A percentile compares a stretch with the other conserved stretches of the same genome.
Conservation (phyloP, 805 yeast species). For the Candida germanica region DNA sequence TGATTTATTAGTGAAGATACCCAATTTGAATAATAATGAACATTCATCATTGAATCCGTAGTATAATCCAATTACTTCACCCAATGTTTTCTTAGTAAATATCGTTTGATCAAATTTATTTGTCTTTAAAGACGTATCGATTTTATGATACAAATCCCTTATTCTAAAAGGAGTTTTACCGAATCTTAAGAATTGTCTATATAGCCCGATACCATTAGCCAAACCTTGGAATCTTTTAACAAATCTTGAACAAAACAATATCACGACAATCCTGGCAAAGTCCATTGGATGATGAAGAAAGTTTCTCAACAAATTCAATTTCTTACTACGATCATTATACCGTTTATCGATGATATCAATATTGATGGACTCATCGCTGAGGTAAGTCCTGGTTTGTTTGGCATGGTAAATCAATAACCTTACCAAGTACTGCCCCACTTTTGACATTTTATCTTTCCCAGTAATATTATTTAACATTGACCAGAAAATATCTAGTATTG, state of each 20-base stretch:
- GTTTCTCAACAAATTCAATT: constrained; percentile 30
- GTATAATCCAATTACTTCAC: constrained; percentile 54
- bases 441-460: constrained; percentile 73
- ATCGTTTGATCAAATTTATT: constrained; percentile 7
- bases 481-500: constrained; percentile 44
- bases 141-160: constrained; percentile 31
- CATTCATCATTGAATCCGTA: constrained; percentile 67
- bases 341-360: constrained; percentile 26
- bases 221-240: constrained; percentile 40
- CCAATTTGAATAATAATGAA: constrained; percentile 51
- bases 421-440: constrained; percentile 56
- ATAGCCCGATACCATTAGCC: constrained; percentile 47
- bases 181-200: constrained; percentile 66
- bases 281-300: constrained; percentile 36
- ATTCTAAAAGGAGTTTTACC: constrained; percentile 67
- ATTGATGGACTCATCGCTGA: constrained; percentile 34
- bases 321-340: constrained; percentile 31
- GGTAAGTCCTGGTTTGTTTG: constrained; percentile 30
- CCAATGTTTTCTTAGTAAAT: constrained; percentile 45
- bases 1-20: constrained; percentile 39
- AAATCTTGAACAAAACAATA: constrained; percentile 39
- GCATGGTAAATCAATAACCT: constrained; percentile 51
- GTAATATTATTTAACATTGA: constrained; percentile 48
- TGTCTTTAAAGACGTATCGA: constrained; percentile 16
- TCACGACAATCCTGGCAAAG: constrained; percentile 31